Base-by-base conservation (phyloP, 306 rosid species). In the Vigna reflexopilosa region DNA sequence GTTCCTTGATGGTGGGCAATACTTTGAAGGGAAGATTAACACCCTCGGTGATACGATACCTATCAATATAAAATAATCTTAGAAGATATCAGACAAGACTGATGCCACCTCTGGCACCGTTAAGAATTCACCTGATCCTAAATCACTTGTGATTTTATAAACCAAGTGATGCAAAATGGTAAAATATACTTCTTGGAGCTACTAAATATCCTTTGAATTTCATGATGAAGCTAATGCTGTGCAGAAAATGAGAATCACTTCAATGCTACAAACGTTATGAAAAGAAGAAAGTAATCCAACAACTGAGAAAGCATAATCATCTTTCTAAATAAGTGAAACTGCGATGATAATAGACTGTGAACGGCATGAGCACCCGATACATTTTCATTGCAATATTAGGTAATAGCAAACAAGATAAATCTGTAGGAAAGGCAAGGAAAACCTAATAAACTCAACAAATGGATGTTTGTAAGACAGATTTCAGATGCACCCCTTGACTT, bases 1-100 rank as follows among this genome's bases (percentile, higher is more conserved):
- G 96, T 75, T 93, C 97, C 91, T 91, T 91, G 72, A 93, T 93
- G 59, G 98, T 91, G 67, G 98, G 98, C 87, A 93, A 83, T 44
- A 93, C 97, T 52, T 93, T 91, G 88, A 93, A 93, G 15, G 98
- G 98, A 85, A 93, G 98, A 90, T 93, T 91, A 79, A 93, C 93
- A 38, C 97, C 97, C 89, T 93, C 98, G 42, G 98, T 93, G 67
- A 93, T 93, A 64, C 97, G 98, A 75, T 93, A 93, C 89, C 98
- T 93, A 74, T 45, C 54, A 56, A 78, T 17, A 75, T 75, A 75
- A 24, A 75, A 76, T 38, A 28, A 64, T 49, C 34, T 20, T 62
- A 71, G 64, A 9, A 66, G 34, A 72, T 64, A 57, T 36, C 17
- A 69, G 40, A 16, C 66, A 36, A 72, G 32, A 38, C 24, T 4